Percentiles rank a stretch among this genome's conserved stretches.
phyloP scores from a whole-genome alignment of 352 stramenopile genomes.

The Phytopythium vexans region DNA sequence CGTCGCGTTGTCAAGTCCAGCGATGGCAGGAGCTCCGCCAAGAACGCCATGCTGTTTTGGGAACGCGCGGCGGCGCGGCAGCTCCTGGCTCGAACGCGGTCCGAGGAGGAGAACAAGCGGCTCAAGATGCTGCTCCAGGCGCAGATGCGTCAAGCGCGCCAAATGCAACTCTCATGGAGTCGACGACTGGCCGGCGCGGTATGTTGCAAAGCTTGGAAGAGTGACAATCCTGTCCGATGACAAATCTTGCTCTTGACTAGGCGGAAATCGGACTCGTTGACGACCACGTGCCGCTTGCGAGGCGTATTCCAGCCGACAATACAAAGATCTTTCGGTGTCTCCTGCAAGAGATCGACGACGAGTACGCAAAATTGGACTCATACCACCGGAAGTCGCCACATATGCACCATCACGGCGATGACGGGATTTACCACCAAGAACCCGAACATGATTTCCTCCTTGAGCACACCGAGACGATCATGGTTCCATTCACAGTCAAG shows the following conservation, averaged over 20 bases:
- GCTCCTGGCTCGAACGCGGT: constrained; percentile 14
- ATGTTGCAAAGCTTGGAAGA: background rate
- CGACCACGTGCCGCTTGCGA: background rate
- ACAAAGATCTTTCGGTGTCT: background rate
- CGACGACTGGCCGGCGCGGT: constrained; percentile 11
- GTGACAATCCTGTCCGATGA: background rate
- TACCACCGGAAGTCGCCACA: background rate
- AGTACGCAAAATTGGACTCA: background rate
- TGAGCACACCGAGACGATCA: background rate
- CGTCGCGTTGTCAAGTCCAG: background rate
- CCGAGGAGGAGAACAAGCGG: constrained; percentile 25
- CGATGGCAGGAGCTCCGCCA: too few species aligned
- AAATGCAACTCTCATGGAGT: constrained; percentile 18
- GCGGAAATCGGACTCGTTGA: background rate
- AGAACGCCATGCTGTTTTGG: constrained; percentile 20
- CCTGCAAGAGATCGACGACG: background rate
- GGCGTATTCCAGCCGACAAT: constrained; percentile 1
- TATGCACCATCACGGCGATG: too few species aligned
- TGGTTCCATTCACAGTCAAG: background rate
- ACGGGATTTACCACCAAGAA: background rate
- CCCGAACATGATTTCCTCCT: background rate
- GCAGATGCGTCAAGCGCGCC: constrained; percentile 21
- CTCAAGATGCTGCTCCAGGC: constrained; percentile 26
- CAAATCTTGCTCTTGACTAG: background rate
- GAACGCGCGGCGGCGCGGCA: constrained; percentile 25